Conservation (phyloP, 768 basidiomycete genomes). For the Chalciporus piperatus region DNA sequence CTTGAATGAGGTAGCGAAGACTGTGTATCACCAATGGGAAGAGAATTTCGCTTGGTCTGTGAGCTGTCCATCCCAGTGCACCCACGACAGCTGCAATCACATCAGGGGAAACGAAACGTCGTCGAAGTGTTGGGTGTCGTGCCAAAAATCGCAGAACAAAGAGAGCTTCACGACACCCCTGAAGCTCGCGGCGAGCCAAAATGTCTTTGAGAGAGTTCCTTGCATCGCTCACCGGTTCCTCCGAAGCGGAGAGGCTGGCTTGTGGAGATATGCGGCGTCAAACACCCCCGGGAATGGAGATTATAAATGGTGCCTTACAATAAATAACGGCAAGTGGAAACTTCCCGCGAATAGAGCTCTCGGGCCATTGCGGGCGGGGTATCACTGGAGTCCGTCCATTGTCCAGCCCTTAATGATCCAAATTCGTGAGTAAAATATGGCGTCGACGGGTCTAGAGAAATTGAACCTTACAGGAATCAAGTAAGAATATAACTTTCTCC, state of each 20-base stretch:
- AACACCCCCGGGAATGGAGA: not conserved
- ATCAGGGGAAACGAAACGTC: not conserved
- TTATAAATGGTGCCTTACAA: not conserved
- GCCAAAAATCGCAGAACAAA: not conserved
- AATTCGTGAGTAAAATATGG: not conserved
- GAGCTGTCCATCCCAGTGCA: not conserved
- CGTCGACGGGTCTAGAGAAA: not conserved
- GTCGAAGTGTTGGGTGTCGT: not conserved
- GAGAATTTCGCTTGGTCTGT: not conserved
- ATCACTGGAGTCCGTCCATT: not conserved
- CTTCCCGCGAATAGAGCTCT: not conserved
- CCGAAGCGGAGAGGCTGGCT: not conserved
- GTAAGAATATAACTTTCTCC: conserved; percentile 4
- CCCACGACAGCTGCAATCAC: not conserved
- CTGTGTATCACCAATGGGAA: conserved; percentile 1
- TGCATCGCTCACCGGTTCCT: not conserved
- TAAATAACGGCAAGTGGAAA: conserved; percentile 2
- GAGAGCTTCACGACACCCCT: not conserved
- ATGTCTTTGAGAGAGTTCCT: not conserved
- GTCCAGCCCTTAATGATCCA: not conserved
- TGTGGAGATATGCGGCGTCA: not conserved
- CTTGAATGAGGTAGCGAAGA: not conserved
- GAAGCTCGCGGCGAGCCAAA: not conserved
- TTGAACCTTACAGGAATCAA: conserved; percentile 1
- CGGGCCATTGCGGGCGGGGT: not conserved